Base-by-base conservation (phyloP, 306 rosid species). In the Alnus glutinosa region DNA sequence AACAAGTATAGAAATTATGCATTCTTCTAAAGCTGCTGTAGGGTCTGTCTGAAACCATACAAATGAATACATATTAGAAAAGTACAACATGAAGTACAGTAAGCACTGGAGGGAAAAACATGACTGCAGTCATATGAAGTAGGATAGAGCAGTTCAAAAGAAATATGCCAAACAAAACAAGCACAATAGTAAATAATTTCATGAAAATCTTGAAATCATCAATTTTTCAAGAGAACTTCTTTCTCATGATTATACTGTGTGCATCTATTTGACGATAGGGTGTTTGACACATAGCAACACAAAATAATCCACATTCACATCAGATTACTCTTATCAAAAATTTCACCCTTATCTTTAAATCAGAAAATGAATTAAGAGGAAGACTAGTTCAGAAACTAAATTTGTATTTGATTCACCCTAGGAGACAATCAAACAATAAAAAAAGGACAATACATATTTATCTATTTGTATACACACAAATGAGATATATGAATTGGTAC, bases 41-140 rank as follows among this genome's bases (percentile, higher is more conserved):
- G 90, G 97, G 75, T 90, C 87, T 32, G 91, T 82, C 98, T 95
- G 93, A 86, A 93, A 86, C 83, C 79, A 86, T 76, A 69, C 32
- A 63, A 71, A 79, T 70, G 72, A 42, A 39, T 8, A 42, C 30
- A n/a, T 67, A 39, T 66, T 39, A 67, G 50, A 67, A 4, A 67
- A 67, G 50, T 39, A 39, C 8, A 67, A 18, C 71, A 67, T 9
- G 51, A 39, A 67, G 32, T 67, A 18, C 15, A 67, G 8, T 9
- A 67, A 67, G 28, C 9, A 39, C 51, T 14, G n/a, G 16, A 50
- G 11, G 70, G 10, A 63, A 63, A 63, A 63, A 19, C 51, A 67
- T 42, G 39, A 44, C 50, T 16, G 9, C 13, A 52, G 61, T 34
- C 73, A 66, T 34, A 64, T 30, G 72, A 78, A 42, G 46, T 32